Evolutionary conservation across 169 alveolate genomes (phyloP).

Genomic region (Cryptosporidium muris): DNA sequence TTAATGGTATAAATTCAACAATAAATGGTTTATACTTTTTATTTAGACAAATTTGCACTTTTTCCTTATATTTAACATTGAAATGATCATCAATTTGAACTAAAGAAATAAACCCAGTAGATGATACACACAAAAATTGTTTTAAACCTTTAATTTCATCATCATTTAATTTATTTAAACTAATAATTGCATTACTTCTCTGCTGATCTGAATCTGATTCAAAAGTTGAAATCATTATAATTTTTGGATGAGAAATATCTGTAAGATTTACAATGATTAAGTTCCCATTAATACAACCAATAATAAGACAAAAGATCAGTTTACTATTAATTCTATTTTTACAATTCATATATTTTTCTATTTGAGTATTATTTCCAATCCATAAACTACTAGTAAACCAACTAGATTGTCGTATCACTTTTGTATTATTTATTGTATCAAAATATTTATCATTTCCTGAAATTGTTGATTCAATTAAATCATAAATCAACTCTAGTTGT

Average conservation of each 20-base stretch:
- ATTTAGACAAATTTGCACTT: conserved; percentile 51
- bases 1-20: conserved; percentile 38
- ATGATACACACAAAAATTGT: conserved; percentile 16
- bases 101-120: conserved; percentile 57
- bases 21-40: conserved; percentile 62
- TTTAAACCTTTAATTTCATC: background rate
- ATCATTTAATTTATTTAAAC: conserved; percentile 17
- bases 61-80: conserved; percentile 13
- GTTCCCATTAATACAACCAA: conserved; percentile 54
- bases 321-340: background rate
- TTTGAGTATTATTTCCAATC: conserved; percentile 4
- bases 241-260: conserved; percentile 1
- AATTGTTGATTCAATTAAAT: background rate
- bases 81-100: conserved; percentile 5
- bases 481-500: conserved; percentile 1
- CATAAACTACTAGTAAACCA: conserved; percentile 70
- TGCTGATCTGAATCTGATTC: background rate
- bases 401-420: conserved; percentile 8
- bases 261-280: conserved; percentile 17
- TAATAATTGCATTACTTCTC: conserved; percentile 62
- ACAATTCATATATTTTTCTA: background rate
- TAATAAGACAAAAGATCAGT: conserved; percentile 1
- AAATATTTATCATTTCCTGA: background rate
- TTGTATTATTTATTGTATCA: conserved; percentile 5
- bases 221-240: conserved; percentile 39